These are phyloP conservation scores for Cyberlindnera suaveolens DNA, from an alignment of 805 yeast species.

Conservation along the genomic window DNA sequence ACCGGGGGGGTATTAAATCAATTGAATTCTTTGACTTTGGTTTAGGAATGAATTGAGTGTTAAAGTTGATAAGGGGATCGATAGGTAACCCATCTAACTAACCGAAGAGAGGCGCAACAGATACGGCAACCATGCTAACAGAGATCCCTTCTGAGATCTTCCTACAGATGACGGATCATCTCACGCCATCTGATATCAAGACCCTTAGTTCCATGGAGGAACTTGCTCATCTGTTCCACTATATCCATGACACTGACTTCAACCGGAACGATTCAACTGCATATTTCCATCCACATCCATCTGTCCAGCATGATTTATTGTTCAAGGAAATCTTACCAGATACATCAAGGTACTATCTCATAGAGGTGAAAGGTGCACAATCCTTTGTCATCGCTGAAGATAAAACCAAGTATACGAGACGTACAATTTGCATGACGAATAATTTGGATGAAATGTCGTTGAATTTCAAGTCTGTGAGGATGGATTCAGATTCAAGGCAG, in stretches of 20 bases:
- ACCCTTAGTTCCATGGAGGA: conserved; percentile 6
- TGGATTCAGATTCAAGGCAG: background rate
- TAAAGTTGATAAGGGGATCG: too few relatives aligned
- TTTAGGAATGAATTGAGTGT: too few relatives aligned
- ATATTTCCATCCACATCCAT: conserved; percentile 8
- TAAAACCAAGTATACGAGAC: conserved; percentile 7
- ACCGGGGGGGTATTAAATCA: too few relatives aligned
- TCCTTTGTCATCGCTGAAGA: conserved; percentile 11
- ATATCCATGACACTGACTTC: conserved; percentile 5
- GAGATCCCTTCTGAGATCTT: conserved; percentile 9
- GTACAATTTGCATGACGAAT: conserved; percentile 8
- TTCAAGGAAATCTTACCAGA: conserved; percentile 3
- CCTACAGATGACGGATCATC: conserved; percentile 10
- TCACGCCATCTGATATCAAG: conserved; percentile 9
- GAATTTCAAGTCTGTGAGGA: conserved; percentile 1
- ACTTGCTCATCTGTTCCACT: conserved; percentile 7
- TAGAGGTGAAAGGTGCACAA: conserved; percentile 14
- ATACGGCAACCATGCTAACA: conserved; percentile 1
- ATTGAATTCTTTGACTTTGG: too few relatives aligned
- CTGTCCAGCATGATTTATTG: conserved; percentile 1
- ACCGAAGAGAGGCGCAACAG: too few relatives aligned
- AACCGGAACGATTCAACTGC: background rate
- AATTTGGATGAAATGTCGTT: conserved; percentile 5
- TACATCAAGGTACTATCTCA: conserved; percentile 9
- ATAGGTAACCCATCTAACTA: too few relatives aligned